phyloP scores from a whole-genome alignment of 139 green algal genomes.

The Asterochloris erici region DNA sequence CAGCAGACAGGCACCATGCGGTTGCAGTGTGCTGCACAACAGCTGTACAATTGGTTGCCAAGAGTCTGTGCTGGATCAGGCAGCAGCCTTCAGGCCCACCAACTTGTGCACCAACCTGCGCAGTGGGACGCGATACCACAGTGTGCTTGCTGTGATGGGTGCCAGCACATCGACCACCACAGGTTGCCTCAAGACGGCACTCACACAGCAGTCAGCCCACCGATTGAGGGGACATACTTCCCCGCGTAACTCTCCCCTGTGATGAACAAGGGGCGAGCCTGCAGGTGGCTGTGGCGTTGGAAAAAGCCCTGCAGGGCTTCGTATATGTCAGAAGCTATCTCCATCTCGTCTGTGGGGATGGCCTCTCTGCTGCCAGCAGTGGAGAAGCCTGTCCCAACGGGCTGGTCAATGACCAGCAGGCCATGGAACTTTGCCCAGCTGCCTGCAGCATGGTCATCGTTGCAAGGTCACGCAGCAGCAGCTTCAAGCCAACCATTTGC shows the following conservation, averaged over 20 bases:
- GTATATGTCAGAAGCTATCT: conserved; percentile 51
- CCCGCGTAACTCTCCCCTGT: conserved; percentile 54
- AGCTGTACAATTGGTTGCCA: too few species aligned
- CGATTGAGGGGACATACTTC: conserved; percentile 54
- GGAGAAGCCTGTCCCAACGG: conserved; percentile 27
- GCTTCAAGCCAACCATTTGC: background rate
- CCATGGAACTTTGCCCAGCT: conserved; percentile 37
- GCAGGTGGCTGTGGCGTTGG: conserved; percentile 18
- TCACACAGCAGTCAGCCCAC: background rate
- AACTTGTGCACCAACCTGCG: too few species aligned
- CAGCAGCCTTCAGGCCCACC: too few species aligned
- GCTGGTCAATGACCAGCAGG: conserved; percentile 51
- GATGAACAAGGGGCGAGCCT: conserved; percentile 48
- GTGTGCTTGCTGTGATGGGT: too few species aligned
- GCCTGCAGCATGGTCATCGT: conserved; percentile 7
- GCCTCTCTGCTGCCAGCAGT: conserved; percentile 20
- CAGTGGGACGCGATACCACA: too few species aligned
- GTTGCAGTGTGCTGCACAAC: too few species aligned
- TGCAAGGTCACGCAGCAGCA: background rate
- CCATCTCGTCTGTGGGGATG: conserved; percentile 48
- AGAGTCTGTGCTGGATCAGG: too few species aligned
- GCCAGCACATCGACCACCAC: too few species aligned
- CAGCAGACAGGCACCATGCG: too few species aligned
- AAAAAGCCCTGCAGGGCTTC: conserved; percentile 44
- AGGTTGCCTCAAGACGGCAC: too few species aligned